Percentiles rank a stretch among this genome's conserved stretches.
phyloP scores from a whole-genome alignment of 352 stramenopile species.

The Achlya hypogyna region DNA sequence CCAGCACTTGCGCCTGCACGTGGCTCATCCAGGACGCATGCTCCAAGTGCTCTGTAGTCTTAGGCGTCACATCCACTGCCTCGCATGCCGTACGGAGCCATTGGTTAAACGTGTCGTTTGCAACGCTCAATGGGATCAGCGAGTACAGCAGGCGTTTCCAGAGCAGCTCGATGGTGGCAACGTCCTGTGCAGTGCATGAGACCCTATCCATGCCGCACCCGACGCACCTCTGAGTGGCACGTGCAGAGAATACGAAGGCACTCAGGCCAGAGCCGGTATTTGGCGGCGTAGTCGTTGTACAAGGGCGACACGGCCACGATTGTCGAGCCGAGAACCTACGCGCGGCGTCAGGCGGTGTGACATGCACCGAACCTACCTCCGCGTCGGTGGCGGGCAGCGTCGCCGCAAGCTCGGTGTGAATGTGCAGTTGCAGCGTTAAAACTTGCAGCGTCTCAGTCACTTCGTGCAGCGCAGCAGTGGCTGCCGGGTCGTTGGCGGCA shows the following conservation, averaged over 20 bases:
- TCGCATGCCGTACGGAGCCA: constrained; percentile 33
- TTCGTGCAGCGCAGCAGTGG: constrained; percentile 49
- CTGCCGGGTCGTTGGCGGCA: constrained; percentile 35
- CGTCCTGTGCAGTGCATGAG: constrained; percentile 71
- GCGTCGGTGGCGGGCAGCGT: constrained; percentile 35
- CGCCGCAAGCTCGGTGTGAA: constrained; percentile 62
- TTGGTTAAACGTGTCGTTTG: constrained; percentile 14
- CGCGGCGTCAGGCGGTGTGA: neutral
- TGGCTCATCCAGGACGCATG: constrained; percentile 14
- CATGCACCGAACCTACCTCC: constrained; percentile 26
- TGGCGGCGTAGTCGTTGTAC: constrained; percentile 80
- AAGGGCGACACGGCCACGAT: constrained; percentile 69
- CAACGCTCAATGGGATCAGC: constrained; percentile 1
- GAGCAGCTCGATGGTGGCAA: constrained; percentile 50
- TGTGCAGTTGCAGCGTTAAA: constrained; percentile 69
- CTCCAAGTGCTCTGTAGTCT: constrained; percentile 31
- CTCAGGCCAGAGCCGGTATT: constrained; percentile 82
- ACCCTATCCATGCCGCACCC: constrained; percentile 57
- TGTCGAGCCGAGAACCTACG: constrained; percentile 45
- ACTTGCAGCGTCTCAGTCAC: constrained; percentile 77
- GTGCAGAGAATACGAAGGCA: constrained; percentile 79
- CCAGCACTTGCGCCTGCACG: constrained; percentile 7
- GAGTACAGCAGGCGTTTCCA: constrained; percentile 13
- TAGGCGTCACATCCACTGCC: constrained; percentile 30
- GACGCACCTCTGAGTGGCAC: constrained; percentile 70